These are phyloP conservation scores for Psilocybe sp. DNA, from an alignment of 768 basidiomycete species.

Conservation along the genomic window DNA sequence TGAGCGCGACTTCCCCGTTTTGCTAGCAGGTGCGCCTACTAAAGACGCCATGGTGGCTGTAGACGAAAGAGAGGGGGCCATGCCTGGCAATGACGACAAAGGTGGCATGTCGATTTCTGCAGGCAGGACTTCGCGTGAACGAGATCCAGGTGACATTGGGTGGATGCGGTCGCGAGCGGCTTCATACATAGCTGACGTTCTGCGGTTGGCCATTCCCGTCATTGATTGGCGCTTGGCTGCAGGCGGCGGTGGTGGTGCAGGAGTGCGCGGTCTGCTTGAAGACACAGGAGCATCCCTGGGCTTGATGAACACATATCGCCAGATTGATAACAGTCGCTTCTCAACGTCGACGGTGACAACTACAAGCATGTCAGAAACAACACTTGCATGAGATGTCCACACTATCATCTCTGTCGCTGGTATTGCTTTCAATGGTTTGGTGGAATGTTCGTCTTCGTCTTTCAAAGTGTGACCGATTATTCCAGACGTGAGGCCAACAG, in stretches of 20 bases:
- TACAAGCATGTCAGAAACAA: constrained; percentile 47
- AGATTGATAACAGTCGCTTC: constrained; percentile 54
- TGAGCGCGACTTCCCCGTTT: constrained; percentile 17
- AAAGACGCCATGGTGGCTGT: constrained; percentile 52
- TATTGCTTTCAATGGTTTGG: constrained; percentile 50
- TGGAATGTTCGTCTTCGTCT: constrained; percentile 53
- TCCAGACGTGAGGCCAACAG: constrained; percentile 64
- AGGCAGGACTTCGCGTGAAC: constrained; percentile 32
- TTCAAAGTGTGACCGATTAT: constrained; percentile 50
- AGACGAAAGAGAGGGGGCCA: constrained; percentile 51
- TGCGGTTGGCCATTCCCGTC: constrained; percentile 30
- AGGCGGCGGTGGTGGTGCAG: background rate
- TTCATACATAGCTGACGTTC: constrained; percentile 38
- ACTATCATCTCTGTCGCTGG: constrained; percentile 64
- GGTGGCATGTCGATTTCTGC: constrained; percentile 38
- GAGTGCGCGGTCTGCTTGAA: constrained; percentile 11
- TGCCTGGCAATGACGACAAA: constrained; percentile 46
- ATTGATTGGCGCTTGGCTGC: constrained; percentile 41
- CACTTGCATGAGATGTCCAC: constrained; percentile 51
- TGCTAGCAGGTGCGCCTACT: constrained; percentile 25
- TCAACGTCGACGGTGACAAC: constrained; percentile 59
- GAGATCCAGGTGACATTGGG: constrained; percentile 34
- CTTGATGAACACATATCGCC: constrained; percentile 70
- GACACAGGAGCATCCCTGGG: constrained; percentile 53
- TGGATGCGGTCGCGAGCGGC: constrained; percentile 29